These are phyloP conservation scores for Aspergillus bridgeri DNA, from an alignment of 495 filamentous ascomycete species.

Conservation along the genomic window DNA sequence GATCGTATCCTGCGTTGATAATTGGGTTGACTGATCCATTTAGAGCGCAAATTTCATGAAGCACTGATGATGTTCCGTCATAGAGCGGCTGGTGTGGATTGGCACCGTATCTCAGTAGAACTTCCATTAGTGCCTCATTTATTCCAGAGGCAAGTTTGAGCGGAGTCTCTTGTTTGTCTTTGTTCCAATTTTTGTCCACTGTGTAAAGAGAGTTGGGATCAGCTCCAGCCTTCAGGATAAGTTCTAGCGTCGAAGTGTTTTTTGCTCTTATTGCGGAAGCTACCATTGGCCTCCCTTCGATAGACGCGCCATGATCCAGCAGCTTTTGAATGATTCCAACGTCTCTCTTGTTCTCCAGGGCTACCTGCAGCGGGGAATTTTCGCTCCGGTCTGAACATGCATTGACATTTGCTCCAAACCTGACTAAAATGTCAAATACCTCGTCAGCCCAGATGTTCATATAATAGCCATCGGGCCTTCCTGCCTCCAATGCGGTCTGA, in stretches of 20 bases:
- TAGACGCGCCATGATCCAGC: not conserved
- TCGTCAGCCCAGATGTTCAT: not conserved
- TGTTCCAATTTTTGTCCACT: not conserved
- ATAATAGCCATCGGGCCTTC: not conserved
- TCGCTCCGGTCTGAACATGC: not conserved
- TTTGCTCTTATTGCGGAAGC: not conserved
- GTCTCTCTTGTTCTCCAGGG: not conserved
- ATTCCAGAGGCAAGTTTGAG: not conserved
- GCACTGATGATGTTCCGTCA: not conserved
- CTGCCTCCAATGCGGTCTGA: not conserved
- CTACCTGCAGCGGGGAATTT: not conserved
- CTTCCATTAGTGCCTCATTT: not conserved
- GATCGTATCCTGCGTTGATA: not conserved
- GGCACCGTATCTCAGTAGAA: slow-evolving; percentile 3
- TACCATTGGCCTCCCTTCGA: not conserved
- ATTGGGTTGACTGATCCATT: slow-evolving; percentile 3
- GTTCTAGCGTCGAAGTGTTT: not conserved
- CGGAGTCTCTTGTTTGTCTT: not conserved
- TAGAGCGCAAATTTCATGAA: slow-evolving; percentile 6
- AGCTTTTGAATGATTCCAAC: not conserved
- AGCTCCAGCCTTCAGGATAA: slow-evolving; percentile 16
- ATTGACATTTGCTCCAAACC: not conserved
- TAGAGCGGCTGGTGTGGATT: not conserved
- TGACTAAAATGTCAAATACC: not conserved
- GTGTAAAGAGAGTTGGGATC: slow-evolving; percentile 17